Base-by-base conservation (phyloP, 2,329 filamentous ascomycete genomes). In the Colletotrichum lini region DNA sequence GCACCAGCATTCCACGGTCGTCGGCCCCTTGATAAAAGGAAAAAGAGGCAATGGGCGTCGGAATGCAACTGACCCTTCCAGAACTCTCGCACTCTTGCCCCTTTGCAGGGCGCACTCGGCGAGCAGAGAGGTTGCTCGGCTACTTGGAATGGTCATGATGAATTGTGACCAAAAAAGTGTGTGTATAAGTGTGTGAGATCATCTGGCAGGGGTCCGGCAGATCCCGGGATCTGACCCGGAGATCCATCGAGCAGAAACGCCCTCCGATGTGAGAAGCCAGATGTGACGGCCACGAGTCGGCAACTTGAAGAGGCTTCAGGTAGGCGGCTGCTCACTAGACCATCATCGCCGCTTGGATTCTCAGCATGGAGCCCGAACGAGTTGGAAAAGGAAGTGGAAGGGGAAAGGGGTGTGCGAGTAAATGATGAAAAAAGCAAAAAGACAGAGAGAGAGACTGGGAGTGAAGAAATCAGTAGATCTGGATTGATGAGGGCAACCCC, bases 61-160 rank as follows among this genome's bases (percentile, higher is more conserved):
- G 68, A 71, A 71, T 68, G 68, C 45, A 30, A 35, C 50, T 54
- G 57, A 58, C 45, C 49, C 52, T 71, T 71, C 68, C 65, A 71
- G 65, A 71, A 71, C 38, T 58, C 58, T 53, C 42, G 40, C 57
- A 52, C 12, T 26, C 57, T 53, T 26, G 53, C 58, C 35, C 35
- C 18, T 45, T 60, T 10, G 42, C 67, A 44, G 49, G 40, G 58
- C 40, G 16, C 40, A 12, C 23, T 42, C 13, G 18, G 13, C 50
- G 45, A 40, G 38, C 7, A 30, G 5, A 30, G 30, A 30, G 30
- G 30, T 62, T 59, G 13, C 57, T 63, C 26, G 35, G 58, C 30
- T 30, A 58, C 65, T 44, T 68, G 68, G 58, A 68, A 63, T 63
- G 68, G 53, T 50, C 45, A 47, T 40, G 58, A 53, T 54, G 38